A percentile compares a stretch with the other conserved stretches of the same genome.
Conservation (phyloP, 371 early-diverging fungal genomes). For the Apophysomyces sp. region DNA sequence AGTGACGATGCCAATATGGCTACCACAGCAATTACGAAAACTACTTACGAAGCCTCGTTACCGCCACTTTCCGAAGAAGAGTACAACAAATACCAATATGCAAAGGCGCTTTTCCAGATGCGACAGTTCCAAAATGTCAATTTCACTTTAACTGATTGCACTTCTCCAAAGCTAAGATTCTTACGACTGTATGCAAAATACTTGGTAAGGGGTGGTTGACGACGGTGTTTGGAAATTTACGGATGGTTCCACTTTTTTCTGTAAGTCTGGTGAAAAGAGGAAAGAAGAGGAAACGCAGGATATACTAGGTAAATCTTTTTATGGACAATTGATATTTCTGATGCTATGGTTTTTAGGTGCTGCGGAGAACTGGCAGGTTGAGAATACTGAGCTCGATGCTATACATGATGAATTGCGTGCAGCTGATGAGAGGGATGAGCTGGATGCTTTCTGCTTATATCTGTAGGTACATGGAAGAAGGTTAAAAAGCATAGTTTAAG, state of each 20-base stretch:
- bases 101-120: conserved; percentile 71
- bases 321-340: background rate
- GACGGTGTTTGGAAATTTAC: background rate
- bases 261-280: conserved; percentile 61
- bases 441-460: conserved; percentile 72
- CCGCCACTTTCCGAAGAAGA: conserved; percentile 31
- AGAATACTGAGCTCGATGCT: conserved; percentile 49
- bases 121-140: conserved; percentile 70
- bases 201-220: conserved; percentile 34
- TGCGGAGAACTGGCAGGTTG: conserved; percentile 38
- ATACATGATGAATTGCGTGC: conserved; percentile 50
- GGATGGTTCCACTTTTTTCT: background rate
- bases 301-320: conserved; percentile 38
- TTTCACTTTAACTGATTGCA: conserved; percentile 45
- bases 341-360: conserved; percentile 28
- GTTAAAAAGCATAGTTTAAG: background rate
- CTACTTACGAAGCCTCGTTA: conserved; percentile 17
- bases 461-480: conserved; percentile 40
- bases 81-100: conserved; percentile 61
- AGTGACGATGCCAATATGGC: background rate
- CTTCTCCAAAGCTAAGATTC: conserved; percentile 55
- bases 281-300: conserved; percentile 61
- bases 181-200: conserved; percentile 70
- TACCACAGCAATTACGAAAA: conserved; percentile 8
- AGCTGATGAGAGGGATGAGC: conserved; percentile 32